phyloP scores from a whole-genome alignment of 306 rosid species.

The Delonix regia region DNA sequence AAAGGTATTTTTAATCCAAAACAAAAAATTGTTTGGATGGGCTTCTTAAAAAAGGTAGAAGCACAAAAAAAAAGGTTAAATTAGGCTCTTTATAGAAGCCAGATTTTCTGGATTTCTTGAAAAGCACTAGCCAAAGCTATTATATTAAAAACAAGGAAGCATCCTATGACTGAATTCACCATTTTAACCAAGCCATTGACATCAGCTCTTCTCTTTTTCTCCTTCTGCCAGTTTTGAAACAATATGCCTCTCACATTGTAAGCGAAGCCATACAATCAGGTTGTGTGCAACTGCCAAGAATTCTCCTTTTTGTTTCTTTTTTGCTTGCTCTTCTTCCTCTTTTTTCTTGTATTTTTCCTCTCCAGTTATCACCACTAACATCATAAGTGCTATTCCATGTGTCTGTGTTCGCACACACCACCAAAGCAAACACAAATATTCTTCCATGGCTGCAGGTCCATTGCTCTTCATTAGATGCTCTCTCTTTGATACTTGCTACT shows the following conservation, averaged over 20 bases:
- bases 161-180: neutral
- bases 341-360: neutral
- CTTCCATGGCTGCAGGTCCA: too few species aligned
- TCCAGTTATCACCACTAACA: neutral
- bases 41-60: neutral
- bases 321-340: neutral
- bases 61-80: neutral
- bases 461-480: too few species aligned
- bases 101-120: neutral
- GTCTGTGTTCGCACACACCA: too few species aligned
- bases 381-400: too few species aligned
- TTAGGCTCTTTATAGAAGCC: neutral
- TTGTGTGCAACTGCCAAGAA: neutral
- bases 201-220: neutral
- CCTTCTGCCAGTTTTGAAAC: neutral
- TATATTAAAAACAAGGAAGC: neutral
- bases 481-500: too few species aligned
- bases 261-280: neutral
- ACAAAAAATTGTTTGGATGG: neutral
- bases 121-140: neutral
- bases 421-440: too few species aligned
- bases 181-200: neutral
- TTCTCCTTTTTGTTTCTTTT: neutral
- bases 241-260: neutral
- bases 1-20: neutral